Evolutionary conservation across 176 grass and related monocot species (phyloP), one percentile per base, ranked within the genome.

Genomic region (Aegilops sharonensis): DNA sequence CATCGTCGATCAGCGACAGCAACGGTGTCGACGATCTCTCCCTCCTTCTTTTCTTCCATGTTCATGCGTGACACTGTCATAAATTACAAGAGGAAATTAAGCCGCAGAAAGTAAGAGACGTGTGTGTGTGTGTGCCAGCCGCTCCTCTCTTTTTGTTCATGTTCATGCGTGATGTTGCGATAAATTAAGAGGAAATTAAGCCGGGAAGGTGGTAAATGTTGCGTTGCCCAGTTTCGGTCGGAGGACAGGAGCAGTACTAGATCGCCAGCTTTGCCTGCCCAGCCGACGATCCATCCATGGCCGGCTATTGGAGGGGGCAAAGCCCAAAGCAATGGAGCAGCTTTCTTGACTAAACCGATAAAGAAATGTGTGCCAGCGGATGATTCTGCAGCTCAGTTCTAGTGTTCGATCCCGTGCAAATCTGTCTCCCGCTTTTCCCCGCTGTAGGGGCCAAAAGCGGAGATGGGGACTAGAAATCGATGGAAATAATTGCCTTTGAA

Each of bases 301-400:
- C 10, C 4, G 48, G 48, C 52, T 17, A 56, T 56, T 56, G 36
- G 42, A 73, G 57, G 72, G 20, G 80, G 84, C 57, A 67, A n/a
- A 78, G 56, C 15, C 47, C 71, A 45, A 68, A 59, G 54, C 18
- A 24, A 66, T 30, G 11, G 14, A 11, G 54, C 31, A 62, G 68
- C 76, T 57, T 83, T 91, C 12, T 82, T 91, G 85, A 88, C 85
- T 29, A 34, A 63, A 80, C 75, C 69, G 81, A 81, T 91, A 63
- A 84, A 87, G 61, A 80, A 87, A 63, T 76, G 59, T 63, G 59
- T 31, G 45, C 30, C 3, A 29, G 72, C 71, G 25, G 8, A 75
- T 68, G 12, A 60, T 85, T 79, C 42, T 87, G 80, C 48, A 52
- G 83, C 60, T 81, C 77, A 29, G 78, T 81, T 75, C 78, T 34